Conservation (phyloP, 495 filamentous ascomycete genomes). For the Penicillium turbatum region DNA sequence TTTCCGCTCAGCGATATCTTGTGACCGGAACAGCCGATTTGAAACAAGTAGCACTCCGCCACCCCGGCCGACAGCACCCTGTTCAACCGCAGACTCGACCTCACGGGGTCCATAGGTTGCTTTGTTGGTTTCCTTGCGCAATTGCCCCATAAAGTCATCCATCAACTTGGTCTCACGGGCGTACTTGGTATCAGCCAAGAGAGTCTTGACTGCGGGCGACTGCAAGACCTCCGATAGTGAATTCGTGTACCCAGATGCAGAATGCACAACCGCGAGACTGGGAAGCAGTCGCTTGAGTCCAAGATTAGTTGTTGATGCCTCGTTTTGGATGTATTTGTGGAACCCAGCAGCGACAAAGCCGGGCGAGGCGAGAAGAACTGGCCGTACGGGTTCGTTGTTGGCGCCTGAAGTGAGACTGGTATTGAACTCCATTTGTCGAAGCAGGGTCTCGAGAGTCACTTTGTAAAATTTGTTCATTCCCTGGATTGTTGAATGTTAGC, state of each 20-base stretch:
- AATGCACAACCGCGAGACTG: slow-evolving; percentile 73
- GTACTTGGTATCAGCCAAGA: slow-evolving; percentile 80
- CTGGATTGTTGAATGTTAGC: slow-evolving; percentile 23
- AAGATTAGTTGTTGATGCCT: slow-evolving; percentile 53
- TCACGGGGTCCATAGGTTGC: slow-evolving; percentile 90
- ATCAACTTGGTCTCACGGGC: slow-evolving; percentile 79
- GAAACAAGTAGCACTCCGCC: slow-evolving; percentile 81
- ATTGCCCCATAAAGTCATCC: slow-evolving; percentile 74
- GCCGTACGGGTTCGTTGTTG: slow-evolving; percentile 45
- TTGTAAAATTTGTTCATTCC: slow-evolving; percentile 78
- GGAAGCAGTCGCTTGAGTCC: slow-evolving; percentile 62
- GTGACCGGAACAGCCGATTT: slow-evolving; percentile 77
- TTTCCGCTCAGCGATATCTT: slow-evolving; percentile 74
- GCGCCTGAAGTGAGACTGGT: slow-evolving; percentile 38
- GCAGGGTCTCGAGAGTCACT: slow-evolving; percentile 67
- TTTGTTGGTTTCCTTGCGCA: slow-evolving; percentile 80
- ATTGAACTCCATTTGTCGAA: slow-evolving; percentile 73
- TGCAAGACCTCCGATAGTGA: slow-evolving; percentile 80
- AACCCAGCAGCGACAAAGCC: slow-evolving; percentile 83
- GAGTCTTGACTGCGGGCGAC: slow-evolving; percentile 67
- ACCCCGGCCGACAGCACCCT: slow-evolving; percentile 83
- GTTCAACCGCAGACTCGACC: slow-evolving; percentile 78
- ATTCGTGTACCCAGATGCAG: slow-evolving; percentile 78
- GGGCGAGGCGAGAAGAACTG: slow-evolving; percentile 83
- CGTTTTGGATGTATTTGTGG: slow-evolving; percentile 69